Conservation (phyloP, 78 protist species). For the Capsaspora owczarzaki region DNA sequence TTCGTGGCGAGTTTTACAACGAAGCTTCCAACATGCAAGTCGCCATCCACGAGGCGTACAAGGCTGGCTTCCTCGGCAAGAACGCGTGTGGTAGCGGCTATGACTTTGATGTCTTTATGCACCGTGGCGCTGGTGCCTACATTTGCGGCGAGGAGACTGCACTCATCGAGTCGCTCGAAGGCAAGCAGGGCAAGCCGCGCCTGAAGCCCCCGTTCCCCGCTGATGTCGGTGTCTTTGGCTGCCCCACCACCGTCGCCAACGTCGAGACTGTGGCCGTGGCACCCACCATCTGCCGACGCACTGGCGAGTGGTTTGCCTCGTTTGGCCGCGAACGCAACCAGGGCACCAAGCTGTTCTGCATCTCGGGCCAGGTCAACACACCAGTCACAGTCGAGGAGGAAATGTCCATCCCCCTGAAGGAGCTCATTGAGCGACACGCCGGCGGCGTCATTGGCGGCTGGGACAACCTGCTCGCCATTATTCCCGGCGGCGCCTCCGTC, state of each 20-base stretch:
- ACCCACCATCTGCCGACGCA: conserved; percentile 91
- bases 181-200: conserved; percentile 93
- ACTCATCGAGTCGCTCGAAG: conserved; percentile 91
- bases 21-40: conserved; percentile 43
- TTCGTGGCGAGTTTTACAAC: conserved; percentile 89
- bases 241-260: conserved; percentile 98
- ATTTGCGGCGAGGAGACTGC: conserved; percentile 99
- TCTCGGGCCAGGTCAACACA: conserved; percentile 81
- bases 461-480: conserved; percentile 88
- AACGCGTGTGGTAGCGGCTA: conserved; percentile 90
- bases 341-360: conserved; percentile 92
- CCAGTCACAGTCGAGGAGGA: conserved; percentile 95
- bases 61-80: conserved; percentile 82
- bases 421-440: conserved; percentile 84
- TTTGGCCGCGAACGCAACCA: conserved; percentile 88
- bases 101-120: conserved; percentile 87
- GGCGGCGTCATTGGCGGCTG: conserved; percentile 97
- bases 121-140: conserved; percentile 97
- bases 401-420: conserved; percentile 86
- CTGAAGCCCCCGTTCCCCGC: conserved; percentile 99
- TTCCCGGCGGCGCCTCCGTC: conserved; percentile 96
- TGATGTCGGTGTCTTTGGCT: conserved; percentile 91
- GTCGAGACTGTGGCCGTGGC: conserved; percentile 98
- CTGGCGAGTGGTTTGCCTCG: conserved; percentile 80
- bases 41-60: conserved; percentile 38